Conservation (phyloP, 1,284 basidiomycete species). For the Austropuccinia psidii region DNA sequence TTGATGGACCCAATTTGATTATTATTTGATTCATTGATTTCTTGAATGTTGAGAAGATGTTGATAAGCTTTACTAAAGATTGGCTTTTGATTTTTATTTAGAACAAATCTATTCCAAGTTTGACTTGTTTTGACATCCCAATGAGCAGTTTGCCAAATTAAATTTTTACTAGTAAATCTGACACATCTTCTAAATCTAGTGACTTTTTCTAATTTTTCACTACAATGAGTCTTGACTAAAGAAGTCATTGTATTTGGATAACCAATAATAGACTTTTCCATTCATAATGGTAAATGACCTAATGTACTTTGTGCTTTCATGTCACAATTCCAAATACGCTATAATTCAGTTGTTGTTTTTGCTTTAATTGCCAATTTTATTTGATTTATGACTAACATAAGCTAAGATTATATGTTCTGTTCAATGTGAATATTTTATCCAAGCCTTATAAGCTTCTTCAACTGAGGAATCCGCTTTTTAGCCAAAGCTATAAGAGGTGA, state of each 20-base stretch:
- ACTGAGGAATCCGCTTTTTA: slow-evolving; percentile 15
- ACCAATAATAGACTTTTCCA: slow-evolving; percentile 41
- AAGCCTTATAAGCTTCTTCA: slow-evolving; percentile 24
- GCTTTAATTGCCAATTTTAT: too few species aligned
- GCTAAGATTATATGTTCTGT: slow-evolving; percentile 33
- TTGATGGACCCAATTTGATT: too few species aligned
- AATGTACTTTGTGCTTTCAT: slow-evolving; percentile 39
- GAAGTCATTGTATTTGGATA: slow-evolving; percentile 41
- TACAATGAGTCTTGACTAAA: slow-evolving; percentile 38
- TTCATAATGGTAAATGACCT: slow-evolving; percentile 40
- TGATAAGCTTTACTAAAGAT: slow-evolving; percentile 47
- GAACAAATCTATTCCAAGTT: slow-evolving; percentile 40
- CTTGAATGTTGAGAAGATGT: slow-evolving; percentile 49
- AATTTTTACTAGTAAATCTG: slow-evolving; percentile 3
- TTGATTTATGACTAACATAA: slow-evolving; percentile 10
- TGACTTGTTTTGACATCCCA: slow-evolving; percentile 43
- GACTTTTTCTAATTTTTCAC: slow-evolving; percentile 22
- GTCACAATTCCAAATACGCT: slow-evolving; percentile 42
- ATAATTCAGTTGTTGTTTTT: background rate
- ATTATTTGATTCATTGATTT: slow-evolving; percentile 30
- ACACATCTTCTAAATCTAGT: slow-evolving; percentile 12
- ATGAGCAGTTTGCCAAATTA: slow-evolving; percentile 24
- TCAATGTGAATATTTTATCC: slow-evolving; percentile 24
- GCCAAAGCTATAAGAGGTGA: slow-evolving; percentile 29
- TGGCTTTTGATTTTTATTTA: too few species aligned